Evolutionary conservation across 1,284 basidiomycete genomes (phyloP).

Genomic region (Chondrostereum purpureum): DNA sequence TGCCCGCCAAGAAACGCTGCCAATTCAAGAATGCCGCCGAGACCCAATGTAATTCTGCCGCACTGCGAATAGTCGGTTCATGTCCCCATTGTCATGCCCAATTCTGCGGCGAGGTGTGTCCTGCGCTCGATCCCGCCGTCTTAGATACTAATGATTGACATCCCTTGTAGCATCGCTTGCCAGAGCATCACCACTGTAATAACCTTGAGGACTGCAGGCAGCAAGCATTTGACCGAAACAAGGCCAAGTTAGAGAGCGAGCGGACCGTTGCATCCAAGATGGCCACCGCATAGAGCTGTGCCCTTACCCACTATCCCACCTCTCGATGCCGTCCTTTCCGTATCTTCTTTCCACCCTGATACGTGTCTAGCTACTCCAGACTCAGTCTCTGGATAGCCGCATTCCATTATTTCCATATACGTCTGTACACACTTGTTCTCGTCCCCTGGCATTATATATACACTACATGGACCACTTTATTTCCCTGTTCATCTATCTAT

Average conservation of each 20-base stretch:
- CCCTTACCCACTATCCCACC: conserved; percentile 8
- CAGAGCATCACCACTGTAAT: conserved; percentile 74
- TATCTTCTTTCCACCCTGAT: not conserved
- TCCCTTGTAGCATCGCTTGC: conserved; percentile 66
- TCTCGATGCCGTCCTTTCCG: conserved; percentile 3
- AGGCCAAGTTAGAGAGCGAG: conserved; percentile 79
- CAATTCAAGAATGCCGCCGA: conserved; percentile 60
- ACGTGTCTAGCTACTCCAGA: not conserved
- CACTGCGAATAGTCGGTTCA: conserved; percentile 73
- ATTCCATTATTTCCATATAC: not conserved
- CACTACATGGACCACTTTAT: conserved; percentile 1
- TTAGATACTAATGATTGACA: conserved; percentile 2
- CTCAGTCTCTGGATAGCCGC: too few species aligned
- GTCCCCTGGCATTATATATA: not conserved
- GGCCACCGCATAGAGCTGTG: conserved; percentile 54
- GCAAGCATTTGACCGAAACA: conserved; percentile 81
- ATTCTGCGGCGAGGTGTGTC: conserved; percentile 72
- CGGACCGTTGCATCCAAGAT: conserved; percentile 82
- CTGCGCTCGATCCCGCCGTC: conserved; percentile 3
- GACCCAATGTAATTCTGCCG: conserved; percentile 67
- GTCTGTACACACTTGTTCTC: not conserved
- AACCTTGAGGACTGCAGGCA: conserved; percentile 76
- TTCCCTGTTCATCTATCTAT: not conserved
- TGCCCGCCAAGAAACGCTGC: conserved; percentile 82
- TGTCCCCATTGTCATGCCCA: conserved; percentile 71